Evolutionary conservation across 805 yeast genomes (phyloP).

Genomic region (Zygosaccharomyces kombuchaensis): DNA sequence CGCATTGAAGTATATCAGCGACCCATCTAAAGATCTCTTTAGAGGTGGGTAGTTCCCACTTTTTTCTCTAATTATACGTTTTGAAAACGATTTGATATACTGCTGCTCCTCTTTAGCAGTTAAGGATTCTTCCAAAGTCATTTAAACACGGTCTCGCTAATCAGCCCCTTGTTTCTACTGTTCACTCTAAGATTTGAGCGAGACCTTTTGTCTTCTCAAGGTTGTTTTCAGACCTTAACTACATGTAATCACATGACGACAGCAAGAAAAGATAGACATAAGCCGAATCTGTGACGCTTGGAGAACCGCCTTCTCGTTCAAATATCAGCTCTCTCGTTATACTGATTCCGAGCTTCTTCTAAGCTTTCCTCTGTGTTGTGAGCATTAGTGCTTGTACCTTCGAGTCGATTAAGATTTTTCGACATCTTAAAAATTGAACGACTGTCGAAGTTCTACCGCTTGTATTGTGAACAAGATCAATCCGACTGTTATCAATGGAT

Average conservation of each 20-base stretch:
- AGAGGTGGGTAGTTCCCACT: conserved; percentile 34
- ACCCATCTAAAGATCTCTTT: conserved; percentile 29
- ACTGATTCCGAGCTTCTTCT: no score
- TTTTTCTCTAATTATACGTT: conserved; percentile 29
- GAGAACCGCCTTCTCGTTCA: no score
- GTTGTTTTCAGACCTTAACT: neutral
- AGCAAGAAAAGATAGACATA: neutral
- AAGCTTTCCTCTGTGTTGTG: no score
- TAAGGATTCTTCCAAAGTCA: conserved; percentile 6
- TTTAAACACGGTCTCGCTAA: neutral
- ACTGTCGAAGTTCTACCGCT: neutral
- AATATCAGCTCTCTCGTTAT: neutral
- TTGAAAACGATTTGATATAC: conserved; percentile 24
- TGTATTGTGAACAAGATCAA: neutral
- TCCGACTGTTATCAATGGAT: conserved; percentile 2
- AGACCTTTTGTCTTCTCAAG: neutral
- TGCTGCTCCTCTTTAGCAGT: conserved; percentile 14
- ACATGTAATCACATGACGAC: neutral
- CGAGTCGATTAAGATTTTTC: neutral
- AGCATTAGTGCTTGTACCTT: neutral
- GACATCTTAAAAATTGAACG: neutral
- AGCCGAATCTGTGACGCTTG: no score
- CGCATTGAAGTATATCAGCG: conserved; percentile 22
- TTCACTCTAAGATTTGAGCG: neutral
- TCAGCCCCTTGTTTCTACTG: neutral